A percentile compares a stretch with the other conserved stretches of the same genome.
Conservation (phyloP, 73 alveolate species). For the Paramecium caudatum region DNA sequence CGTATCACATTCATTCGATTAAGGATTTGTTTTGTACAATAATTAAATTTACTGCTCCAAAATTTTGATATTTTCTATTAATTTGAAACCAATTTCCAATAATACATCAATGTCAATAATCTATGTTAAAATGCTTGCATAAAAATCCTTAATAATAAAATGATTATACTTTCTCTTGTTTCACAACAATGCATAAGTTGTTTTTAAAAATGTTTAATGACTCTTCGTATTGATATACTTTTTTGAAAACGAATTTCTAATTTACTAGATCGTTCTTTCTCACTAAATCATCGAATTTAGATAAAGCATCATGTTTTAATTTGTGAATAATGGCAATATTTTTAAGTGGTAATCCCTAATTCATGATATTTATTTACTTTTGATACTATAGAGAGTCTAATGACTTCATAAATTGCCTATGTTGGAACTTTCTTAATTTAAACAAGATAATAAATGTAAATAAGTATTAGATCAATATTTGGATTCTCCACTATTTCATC, state of each 20-base stretch:
- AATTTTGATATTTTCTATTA: background rate
- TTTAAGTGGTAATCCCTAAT: constrained; percentile 7
- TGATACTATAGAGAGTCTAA: background rate
- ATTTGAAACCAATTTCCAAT: constrained; percentile 1
- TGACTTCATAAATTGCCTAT: constrained; percentile 51
- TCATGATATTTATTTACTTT: background rate
- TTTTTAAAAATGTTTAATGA: constrained; percentile 28
- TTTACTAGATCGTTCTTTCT: constrained; percentile 22
- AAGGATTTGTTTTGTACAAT: constrained; percentile 25
- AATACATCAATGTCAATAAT: constrained; percentile 2
- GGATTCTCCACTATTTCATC: background rate
- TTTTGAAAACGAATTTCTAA: constrained; percentile 24
- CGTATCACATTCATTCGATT: constrained; percentile 32
- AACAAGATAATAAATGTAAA: constrained; percentile 5
- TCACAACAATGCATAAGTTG: background rate
- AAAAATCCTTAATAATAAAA: background rate
- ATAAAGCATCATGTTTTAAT: background rate
- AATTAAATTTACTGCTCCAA: background rate
- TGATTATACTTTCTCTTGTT: background rate
- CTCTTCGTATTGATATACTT: constrained; percentile 56
- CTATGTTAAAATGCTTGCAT: background rate
- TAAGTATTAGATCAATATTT: background rate
- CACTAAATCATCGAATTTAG: constrained; percentile 14
- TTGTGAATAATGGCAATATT: background rate
- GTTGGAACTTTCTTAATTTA: constrained; percentile 52